phyloP scores from a whole-genome alignment of 2,329 filamentous ascomycete species.

The Tothia fuscella region DNA sequence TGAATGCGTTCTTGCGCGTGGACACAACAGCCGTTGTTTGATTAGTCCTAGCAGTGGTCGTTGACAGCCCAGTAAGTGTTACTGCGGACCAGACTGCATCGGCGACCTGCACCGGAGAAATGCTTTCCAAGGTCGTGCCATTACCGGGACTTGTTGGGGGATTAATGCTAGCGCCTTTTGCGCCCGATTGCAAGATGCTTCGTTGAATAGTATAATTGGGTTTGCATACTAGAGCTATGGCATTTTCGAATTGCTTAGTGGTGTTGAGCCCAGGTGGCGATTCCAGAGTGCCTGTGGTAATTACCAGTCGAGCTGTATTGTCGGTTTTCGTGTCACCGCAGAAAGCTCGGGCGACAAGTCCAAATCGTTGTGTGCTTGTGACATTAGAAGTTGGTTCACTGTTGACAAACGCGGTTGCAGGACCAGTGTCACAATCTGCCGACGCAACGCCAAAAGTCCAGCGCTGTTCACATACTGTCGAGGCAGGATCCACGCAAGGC shows the following conservation, averaged over 20 bases:
- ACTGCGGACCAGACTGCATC: background rate
- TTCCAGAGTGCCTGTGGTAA: slow-evolving; percentile 1
- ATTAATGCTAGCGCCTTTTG: background rate
- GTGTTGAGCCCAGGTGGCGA: background rate
- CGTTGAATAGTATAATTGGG: background rate
- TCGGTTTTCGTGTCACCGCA: background rate
- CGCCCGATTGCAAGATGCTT: too few species aligned
- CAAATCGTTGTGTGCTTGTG: slow-evolving; percentile 1
- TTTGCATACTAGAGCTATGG: background rate
- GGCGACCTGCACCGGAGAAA: background rate
- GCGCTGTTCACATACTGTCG: background rate
- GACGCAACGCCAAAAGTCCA: background rate
- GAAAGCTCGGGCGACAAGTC: background rate
- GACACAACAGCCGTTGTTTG: background rate
- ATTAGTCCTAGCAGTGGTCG: too few species aligned
- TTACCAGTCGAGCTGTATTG: background rate
- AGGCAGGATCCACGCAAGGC: background rate
- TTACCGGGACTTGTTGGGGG: too few species aligned
- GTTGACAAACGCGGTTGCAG: too few species aligned
- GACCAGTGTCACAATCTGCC: too few species aligned
- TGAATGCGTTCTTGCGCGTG: background rate
- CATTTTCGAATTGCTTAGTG: slow-evolving; percentile 1
- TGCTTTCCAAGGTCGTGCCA: background rate
- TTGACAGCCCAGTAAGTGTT: background rate
- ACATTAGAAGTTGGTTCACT: too few species aligned